These are phyloP conservation scores for Gynochthodes officinalis DNA, from an alignment of 257 asterid species.

Conservation along the genomic window DNA sequence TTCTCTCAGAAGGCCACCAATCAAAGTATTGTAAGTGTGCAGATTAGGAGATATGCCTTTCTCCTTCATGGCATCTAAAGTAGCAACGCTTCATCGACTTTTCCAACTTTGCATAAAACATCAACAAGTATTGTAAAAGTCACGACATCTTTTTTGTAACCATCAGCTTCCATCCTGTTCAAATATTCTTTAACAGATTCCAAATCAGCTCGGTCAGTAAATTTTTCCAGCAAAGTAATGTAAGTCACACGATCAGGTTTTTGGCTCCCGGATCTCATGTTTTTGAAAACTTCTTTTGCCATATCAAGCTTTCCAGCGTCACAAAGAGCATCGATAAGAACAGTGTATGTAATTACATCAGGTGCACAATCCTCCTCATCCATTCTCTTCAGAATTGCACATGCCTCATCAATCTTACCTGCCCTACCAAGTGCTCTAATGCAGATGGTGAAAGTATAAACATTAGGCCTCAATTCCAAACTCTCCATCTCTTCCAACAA, in stretches of 20 bases:
- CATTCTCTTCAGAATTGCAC: slow-evolving; percentile 68
- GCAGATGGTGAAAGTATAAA: slow-evolving; percentile 88
- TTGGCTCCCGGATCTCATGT: slow-evolving; percentile 72
- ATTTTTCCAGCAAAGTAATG: slow-evolving; percentile 78
- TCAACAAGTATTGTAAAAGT: slow-evolving; percentile 73
- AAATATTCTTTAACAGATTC: slow-evolving; percentile 63
- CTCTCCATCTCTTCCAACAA: slow-evolving; percentile 79
- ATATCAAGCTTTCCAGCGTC: slow-evolving; percentile 72
- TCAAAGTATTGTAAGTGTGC: slow-evolving; percentile 85
- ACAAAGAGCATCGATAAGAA: slow-evolving; percentile 90
- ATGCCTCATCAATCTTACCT: slow-evolving; percentile 75
- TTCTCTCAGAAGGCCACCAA: slow-evolving; percentile 73
- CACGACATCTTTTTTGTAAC: slow-evolving; percentile 76
- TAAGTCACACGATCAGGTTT: slow-evolving; percentile 93
- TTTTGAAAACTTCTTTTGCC: slow-evolving; percentile 69
- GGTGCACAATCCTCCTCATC: slow-evolving; percentile 83
- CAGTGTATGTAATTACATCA: slow-evolving; percentile 91
- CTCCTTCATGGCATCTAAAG: slow-evolving; percentile 62
- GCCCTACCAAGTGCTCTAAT: slow-evolving; percentile 91
- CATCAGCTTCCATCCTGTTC: slow-evolving; percentile 75
- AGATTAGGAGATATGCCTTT: slow-evolving; percentile 65
- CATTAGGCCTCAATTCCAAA: slow-evolving; percentile 83
- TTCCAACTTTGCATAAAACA: slow-evolving; percentile 78
- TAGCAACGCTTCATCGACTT: slow-evolving; percentile 58
- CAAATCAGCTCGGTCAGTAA: slow-evolving; percentile 72